These are phyloP conservation scores for Streptanthus diversifolius DNA, from an alignment of 345 rosid genomes.

Conservation along the genomic window DNA sequence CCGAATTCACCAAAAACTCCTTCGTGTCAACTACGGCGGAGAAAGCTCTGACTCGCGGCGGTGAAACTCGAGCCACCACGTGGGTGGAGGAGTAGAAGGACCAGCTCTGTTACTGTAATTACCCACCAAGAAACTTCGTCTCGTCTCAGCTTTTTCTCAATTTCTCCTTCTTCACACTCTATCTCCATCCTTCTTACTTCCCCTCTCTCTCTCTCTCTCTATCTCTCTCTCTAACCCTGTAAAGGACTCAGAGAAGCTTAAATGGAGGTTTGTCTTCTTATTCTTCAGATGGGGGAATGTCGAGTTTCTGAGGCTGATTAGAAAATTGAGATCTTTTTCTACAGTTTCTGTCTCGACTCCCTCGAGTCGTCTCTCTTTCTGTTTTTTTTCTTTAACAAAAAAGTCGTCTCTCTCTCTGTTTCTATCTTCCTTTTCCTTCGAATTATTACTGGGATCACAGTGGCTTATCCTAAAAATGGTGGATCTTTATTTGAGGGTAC, in stretches of 20 bases:
- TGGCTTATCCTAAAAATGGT: slow-evolving; percentile 18
- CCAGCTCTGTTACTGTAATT: slow-evolving; percentile 44
- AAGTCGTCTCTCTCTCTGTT: neutral
- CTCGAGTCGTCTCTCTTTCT: slow-evolving; percentile 10
- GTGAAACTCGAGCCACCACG: slow-evolving; percentile 69
- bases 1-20: slow-evolving; percentile 23
- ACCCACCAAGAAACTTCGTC: slow-evolving; percentile 43
- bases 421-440: slow-evolving; percentile 7
- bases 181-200: slow-evolving; percentile 31
- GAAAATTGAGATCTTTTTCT: neutral
- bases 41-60: slow-evolving; percentile 25
- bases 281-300: slow-evolving; percentile 27
- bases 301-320: neutral
- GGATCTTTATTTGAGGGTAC: neutral
- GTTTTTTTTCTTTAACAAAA: neutral
- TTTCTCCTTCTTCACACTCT: slow-evolving; percentile 37
- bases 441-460: neutral
- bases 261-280: slow-evolving; percentile 8
- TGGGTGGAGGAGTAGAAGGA: slow-evolving; percentile 86
- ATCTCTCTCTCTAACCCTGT: neutral
- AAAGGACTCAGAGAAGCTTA: slow-evolving; percentile 6
- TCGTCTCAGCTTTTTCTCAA: slow-evolving; percentile 42
- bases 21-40: slow-evolving; percentile 6
- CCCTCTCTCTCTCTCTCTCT: neutral
- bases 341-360: slow-evolving; percentile 9